Conservation (phyloP, 106 monocot genomes). For the Triglochin maritima region DNA sequence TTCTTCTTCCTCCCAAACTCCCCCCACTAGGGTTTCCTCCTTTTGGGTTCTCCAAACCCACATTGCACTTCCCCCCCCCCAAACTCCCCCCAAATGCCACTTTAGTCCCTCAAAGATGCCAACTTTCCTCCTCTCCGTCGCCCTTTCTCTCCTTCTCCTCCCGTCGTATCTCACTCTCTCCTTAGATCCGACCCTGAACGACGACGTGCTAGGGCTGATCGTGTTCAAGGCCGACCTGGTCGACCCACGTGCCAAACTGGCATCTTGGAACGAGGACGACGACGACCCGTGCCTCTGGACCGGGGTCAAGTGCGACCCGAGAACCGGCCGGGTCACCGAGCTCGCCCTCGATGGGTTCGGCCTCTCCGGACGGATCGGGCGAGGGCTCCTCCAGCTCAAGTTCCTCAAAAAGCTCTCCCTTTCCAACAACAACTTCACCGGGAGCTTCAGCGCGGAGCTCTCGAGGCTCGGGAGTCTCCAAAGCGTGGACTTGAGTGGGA, state of each 20-base stretch:
- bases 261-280: conserved; percentile 87
- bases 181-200: conserved; percentile 39
- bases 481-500: conserved; percentile 51
- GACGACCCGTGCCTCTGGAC: conserved; percentile 55
- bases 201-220: conserved; percentile 91
- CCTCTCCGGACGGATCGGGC: conserved; percentile 68
- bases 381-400: conserved; percentile 70
- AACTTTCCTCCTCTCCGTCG: background rate
- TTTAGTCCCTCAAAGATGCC: conserved; percentile 10
- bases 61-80: background rate
- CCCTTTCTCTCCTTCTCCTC: conserved; percentile 15
- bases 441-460: conserved; percentile 37
- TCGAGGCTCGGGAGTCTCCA: conserved; percentile 27
- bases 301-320: conserved; percentile 56
- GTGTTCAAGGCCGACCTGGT: conserved; percentile 77
- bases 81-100: background rate
- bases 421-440: conserved; percentile 69
- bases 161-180: conserved; percentile 1
- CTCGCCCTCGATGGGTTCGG: conserved; percentile 46
- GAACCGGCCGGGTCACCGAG: conserved; percentile 33
- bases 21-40: background rate
- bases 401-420: conserved; percentile 55
- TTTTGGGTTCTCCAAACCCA: background rate
- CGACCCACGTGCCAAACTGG: conserved; percentile 53
- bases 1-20: background rate